Evolutionary conservation across 495 filamentous ascomycete species (phyloP), one percentile per base, ranked within the genome.

Genomic region (Parathielavia appendiculata): DNA sequence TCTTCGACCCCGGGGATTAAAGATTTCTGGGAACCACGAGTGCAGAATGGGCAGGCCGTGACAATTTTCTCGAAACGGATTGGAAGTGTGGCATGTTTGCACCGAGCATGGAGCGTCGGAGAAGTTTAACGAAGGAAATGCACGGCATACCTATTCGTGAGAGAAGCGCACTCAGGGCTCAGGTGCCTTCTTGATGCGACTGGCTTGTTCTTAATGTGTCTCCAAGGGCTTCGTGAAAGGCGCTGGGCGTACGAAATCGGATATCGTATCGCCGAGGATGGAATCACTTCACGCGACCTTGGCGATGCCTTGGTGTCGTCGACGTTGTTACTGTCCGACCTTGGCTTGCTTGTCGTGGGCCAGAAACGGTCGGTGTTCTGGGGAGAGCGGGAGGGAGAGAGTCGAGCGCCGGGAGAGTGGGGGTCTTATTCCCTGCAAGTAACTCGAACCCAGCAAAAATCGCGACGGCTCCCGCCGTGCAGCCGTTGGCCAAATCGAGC

Each of bases 321-420:
- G 47, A 59, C 32, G 53, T 34, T 54, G 58, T 20, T 45, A 40
- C 34, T 68, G 63, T 68, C 60, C 65, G 41, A 66, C 65, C 57
- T 68, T 61, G 62, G 59, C 61, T 55, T 40, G 36, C 58, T n/a
- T n/a, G n/a, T n/a, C 64, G 60, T 62, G 64, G 60, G 59, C 55
- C 56, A 58, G 51, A 52, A 45, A 44, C 41, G 58, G 44, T 36
- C n/a, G n/a, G n/a, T 2, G 48, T 67, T 59, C 59, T 67, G 63
- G 66, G 60, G 58, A 63, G 32, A 65, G 66, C 57, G 61, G 63
- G 66, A 65, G 60, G 57, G 63, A 44, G 56, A 54, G 36, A 53
- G 54, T 53, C 54, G 51, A 56, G 63, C 58, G 62, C 58, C 58
- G 61, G 66, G 63, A 63, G 68, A 65, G 68, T 70, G 68, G 68